These are phyloP conservation scores for Phytophthora lateralis DNA, from an alignment of 352 stramenopile species.

Conservation along the genomic window DNA sequence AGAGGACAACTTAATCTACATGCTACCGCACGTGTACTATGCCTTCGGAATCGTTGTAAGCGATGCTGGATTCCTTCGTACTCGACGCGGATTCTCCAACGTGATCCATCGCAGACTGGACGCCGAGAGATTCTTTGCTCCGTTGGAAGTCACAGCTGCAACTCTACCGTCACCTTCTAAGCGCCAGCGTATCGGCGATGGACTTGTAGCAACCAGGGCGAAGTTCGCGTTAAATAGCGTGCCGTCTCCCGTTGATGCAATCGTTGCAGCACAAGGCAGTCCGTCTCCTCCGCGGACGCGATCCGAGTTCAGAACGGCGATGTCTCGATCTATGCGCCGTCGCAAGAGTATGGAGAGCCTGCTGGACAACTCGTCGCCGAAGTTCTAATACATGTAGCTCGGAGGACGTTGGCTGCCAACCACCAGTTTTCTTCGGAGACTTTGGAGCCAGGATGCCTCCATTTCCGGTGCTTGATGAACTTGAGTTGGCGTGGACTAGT, in stretches of 20 bases:
- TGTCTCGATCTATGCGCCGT: conserved; percentile 51
- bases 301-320: conserved; percentile 5
- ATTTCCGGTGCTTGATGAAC: conserved; percentile 9
- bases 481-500: neutral
- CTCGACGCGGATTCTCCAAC: conserved; percentile 54
- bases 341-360: conserved; percentile 63
- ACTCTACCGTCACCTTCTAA: conserved; percentile 16
- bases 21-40: conserved; percentile 61
- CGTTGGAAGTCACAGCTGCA: conserved; percentile 9
- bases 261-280: conserved; percentile 2
- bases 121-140: conserved; percentile 49
- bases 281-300: conserved; percentile 9
- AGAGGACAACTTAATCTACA: conserved; percentile 42
- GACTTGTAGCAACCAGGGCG: neutral
- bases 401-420: neutral
- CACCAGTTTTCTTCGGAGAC: conserved; percentile 3
- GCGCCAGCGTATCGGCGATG: neutral
- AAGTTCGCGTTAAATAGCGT: conserved; percentile 24
- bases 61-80: conserved; percentile 51
- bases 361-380: conserved; percentile 10
- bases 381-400: neutral
- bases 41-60: conserved; percentile 57
- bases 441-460: neutral
- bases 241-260: conserved; percentile 7
- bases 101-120: conserved; percentile 61